A percentile compares a stretch with the other conserved stretches of the same genome.
Evolutionary conservation across 441 rosid species (phyloP).

Genomic region (Raphanus hybrid): DNA sequence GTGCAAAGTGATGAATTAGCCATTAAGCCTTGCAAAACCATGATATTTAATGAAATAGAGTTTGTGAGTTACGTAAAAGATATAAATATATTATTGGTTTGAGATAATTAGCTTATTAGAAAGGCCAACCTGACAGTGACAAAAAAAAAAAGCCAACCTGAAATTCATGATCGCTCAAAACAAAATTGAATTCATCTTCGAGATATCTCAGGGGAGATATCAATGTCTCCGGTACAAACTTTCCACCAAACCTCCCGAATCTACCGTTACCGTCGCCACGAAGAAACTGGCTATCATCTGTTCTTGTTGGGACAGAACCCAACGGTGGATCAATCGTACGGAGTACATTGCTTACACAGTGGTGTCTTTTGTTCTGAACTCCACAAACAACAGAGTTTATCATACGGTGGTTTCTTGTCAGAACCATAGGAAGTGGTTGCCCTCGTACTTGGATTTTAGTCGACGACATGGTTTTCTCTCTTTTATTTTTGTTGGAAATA

Average conservation of each 20-base stretch:
- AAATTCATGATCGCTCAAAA: constrained; percentile 55
- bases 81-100: not conserved
- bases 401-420: constrained; percentile 24
- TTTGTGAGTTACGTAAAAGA: not conserved
- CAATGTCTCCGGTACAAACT: constrained; percentile 75
- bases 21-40: not conserved
- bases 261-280: constrained; percentile 39
- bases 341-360: constrained; percentile 8
- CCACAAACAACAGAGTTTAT: constrained; percentile 6
- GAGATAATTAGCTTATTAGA: not conserved
- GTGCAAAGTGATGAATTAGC: constrained; percentile 1
- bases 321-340: not conserved
- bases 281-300: constrained; percentile 19
- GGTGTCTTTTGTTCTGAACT: constrained; percentile 13
- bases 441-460: constrained; percentile 20
- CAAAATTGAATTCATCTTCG: constrained; percentile 61
- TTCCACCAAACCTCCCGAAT: constrained; percentile 81
- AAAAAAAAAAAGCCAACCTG: constrained; percentile 51
- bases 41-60: not conserved
- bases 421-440: constrained; percentile 13
- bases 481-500: not conserved
- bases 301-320: constrained; percentile 28
- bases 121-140: constrained; percentile 39
- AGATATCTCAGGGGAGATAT: constrained; percentile 54
- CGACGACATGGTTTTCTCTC: constrained; percentile 24